Evolutionary conservation across 1,139 yeast species (phyloP).

Genomic region (Taphrina populina): DNA sequence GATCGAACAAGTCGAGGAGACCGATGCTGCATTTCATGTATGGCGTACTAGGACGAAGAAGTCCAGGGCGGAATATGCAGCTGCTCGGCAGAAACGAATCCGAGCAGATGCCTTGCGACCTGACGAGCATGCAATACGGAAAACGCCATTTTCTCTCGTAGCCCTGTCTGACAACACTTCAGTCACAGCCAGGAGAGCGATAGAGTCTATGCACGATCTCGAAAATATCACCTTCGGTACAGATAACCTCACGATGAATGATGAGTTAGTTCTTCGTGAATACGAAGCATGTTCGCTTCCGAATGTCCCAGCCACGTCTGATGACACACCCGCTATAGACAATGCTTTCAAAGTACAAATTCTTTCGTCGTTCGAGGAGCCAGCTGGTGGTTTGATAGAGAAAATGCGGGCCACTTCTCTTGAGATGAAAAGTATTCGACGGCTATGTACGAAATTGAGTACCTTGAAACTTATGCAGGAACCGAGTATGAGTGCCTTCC

Average conservation of each 20-base stretch:
- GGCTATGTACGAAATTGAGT: constrained; percentile 82
- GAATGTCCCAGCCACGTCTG: not conserved
- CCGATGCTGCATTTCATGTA: constrained; percentile 14
- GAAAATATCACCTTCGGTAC: constrained; percentile 1
- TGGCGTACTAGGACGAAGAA: constrained; percentile 31
- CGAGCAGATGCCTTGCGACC: constrained; percentile 13
- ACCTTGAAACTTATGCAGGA: constrained; percentile 89
- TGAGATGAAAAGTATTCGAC: constrained; percentile 83
- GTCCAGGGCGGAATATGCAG: constrained; percentile 20
- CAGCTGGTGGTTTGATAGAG: constrained; percentile 38
- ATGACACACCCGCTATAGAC: not conserved
- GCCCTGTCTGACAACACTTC: constrained; percentile 1
- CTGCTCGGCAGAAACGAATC: constrained; percentile 24
- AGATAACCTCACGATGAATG: not conserved
- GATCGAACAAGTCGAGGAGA: constrained; percentile 22
- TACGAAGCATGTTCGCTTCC: constrained; percentile 13
- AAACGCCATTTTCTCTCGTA: constrained; percentile 6
- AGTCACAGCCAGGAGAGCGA: constrained; percentile 4
- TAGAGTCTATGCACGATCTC: constrained; percentile 6
- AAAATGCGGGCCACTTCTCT: constrained; percentile 64
- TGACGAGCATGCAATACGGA: constrained; percentile 8
- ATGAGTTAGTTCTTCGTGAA: constrained; percentile 19
- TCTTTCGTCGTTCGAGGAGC: constrained; percentile 5
- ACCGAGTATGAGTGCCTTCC: constrained; percentile 29
- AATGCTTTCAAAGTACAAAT: constrained; percentile 3